Base-by-base conservation (phyloP, 2,329 filamentous ascomycete genomes). In the Fusarium incarnatum region DNA sequence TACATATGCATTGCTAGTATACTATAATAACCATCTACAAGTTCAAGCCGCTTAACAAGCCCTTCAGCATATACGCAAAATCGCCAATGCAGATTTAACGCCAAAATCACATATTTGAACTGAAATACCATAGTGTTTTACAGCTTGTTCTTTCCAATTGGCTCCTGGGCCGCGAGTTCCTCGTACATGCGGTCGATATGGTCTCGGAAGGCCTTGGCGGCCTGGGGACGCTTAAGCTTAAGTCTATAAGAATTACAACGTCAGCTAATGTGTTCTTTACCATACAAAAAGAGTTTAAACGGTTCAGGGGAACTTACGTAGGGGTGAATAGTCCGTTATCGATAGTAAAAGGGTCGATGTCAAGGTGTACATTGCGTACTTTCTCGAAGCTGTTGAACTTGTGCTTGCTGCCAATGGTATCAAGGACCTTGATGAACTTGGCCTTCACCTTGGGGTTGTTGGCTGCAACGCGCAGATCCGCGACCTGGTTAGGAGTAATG, bases 331-430 rank as follows among this genome's bases (percentile, higher is more conserved):
- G 85, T 81, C 97, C 92, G 78, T 99, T 99, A 53, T 97, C 94
- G 70, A 98, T 90, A 2, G 90, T 93, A 76, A 99, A 98, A 3
- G 96, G 96, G 64, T 99, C 96, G 16, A 98, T 74, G 75, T 92
- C 90, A 72, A 99, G 82, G 68, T 91, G 81, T 60, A 91, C 86
- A 73, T 91, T 92, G 78, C 87, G 88, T 48, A 98, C 91, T 70
- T 89, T 89, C 85, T 99, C 96, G 75, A 92, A 98, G 72, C 90
- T 93, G 78, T 97, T 96, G 80, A 99, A 94, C 83, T 96, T 97
- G 80, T 92, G 89, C 82, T 90, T 91, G 83, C 88, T 92, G 45
- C 89, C 94, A 62, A 97, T 91, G 57, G 85, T 87, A 64, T 96
- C 92, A 34, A 99, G 83, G 71, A 96, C 88, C 79, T 91, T 91